Conservation (phyloP, 257 asterid genomes). For the Paulownia fortunei region DNA sequence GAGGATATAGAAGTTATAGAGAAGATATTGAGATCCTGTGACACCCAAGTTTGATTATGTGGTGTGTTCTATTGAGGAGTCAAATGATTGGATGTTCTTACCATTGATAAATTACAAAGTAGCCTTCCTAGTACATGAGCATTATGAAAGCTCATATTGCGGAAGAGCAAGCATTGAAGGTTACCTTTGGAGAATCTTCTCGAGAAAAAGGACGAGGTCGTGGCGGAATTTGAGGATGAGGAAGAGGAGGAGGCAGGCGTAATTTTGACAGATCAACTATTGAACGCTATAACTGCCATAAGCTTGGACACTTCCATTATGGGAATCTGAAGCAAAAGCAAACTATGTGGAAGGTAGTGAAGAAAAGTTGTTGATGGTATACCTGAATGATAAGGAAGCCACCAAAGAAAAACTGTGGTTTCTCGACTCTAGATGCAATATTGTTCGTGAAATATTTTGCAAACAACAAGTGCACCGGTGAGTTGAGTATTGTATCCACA, state of each 20-base stretch:
- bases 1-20: neutral
- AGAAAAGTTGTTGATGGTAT: slow-evolving; percentile 15
- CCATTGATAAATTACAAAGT: slow-evolving; percentile 16
- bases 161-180: slow-evolving; percentile 16
- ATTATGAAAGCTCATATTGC: neutral
- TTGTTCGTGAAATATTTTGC: too few relatives aligned
- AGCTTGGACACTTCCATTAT: slow-evolving; percentile 16
- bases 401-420: neutral
- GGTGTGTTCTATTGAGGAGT: slow-evolving; percentile 21
- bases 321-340: slow-evolving; percentile 14
- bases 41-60: slow-evolving; percentile 2
- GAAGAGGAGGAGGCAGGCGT: neutral
- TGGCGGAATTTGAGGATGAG: neutral
- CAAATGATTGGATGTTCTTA: neutral
- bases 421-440: slow-evolving; percentile 21
- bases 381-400: neutral
- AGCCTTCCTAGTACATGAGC: slow-evolving; percentile 26
- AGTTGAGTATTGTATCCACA: too few relatives aligned
- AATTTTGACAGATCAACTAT: slow-evolving; percentile 1
- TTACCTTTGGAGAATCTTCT: neutral
- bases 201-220: neutral
- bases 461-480: too few relatives aligned
- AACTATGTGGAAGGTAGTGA: neutral
- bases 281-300: slow-evolving; percentile 20
- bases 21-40: slow-evolving; percentile 7